phyloP scores from a whole-genome alignment of 2,329 filamentous ascomycete genomes.

The Xylariaceae sp. region DNA sequence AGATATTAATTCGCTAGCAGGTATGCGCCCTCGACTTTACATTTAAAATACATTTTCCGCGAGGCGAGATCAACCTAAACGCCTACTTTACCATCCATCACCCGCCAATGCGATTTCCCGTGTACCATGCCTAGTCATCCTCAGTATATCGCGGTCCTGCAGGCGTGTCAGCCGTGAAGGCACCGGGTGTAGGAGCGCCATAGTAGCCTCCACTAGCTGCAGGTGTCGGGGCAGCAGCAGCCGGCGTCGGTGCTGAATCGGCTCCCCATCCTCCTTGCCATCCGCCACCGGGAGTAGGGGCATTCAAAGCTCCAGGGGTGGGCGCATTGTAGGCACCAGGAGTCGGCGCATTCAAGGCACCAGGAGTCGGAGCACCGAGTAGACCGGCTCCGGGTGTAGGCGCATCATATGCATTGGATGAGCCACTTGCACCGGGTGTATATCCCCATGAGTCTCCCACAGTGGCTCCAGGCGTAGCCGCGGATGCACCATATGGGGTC shows the following conservation, averaged over 20 bases:
- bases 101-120: constrained; percentile 5
- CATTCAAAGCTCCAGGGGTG: constrained; percentile 57
- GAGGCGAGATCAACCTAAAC: too few relatives aligned
- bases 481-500: constrained; percentile 67
- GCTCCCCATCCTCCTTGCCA: constrained; percentile 57
- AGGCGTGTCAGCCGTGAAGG: constrained; percentile 28
- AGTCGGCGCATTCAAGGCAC: constrained; percentile 64
- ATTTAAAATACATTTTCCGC: too few relatives aligned
- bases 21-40: too few relatives aligned
- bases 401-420: constrained; percentile 59
- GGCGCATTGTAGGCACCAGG: constrained; percentile 65
- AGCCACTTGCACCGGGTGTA: constrained; percentile 44
- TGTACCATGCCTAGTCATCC: constrained; percentile 19
- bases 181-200: constrained; percentile 32
- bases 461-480: constrained; percentile 54
- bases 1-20: too few relatives aligned
- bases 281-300: constrained; percentile 64
- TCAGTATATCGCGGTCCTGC: constrained; percentile 28
- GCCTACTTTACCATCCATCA: too few relatives aligned
- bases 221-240: constrained; percentile 63
- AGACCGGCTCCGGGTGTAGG: constrained; percentile 60
- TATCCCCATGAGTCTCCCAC: constrained; percentile 59
- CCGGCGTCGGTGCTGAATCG: constrained; percentile 64
- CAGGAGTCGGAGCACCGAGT: constrained; percentile 55
- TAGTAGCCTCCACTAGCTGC: constrained; percentile 57